Evolutionary conservation across 352 stramenopile genomes (phyloP), one percentile per base, ranked within the genome.

Genomic region (Phytophthora capsici): DNA sequence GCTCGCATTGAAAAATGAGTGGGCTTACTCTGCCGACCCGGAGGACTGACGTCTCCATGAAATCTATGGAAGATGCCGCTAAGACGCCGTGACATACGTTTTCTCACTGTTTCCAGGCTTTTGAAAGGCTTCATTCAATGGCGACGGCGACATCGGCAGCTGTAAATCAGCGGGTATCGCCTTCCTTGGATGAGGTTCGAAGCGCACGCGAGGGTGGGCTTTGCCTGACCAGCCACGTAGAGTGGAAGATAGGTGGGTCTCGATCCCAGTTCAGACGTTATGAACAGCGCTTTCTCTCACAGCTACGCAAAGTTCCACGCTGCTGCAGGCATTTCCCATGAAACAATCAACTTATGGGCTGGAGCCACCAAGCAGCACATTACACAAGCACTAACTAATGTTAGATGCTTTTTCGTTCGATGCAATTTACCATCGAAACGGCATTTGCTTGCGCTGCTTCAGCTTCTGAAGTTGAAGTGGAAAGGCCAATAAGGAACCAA

Each of bases 321-420:
- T 16, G 36, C 16, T 19, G 36, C 36, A 41, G 36, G n/a, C 34
- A 40, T 58, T 55, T 40, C 30, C 30, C 48, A 44, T 13, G 6
- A 30, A 41, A 25, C 19, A 26, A 41, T 50, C 41, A 19, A 25
- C 38, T 20, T 22, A 10, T 45, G 38, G n/a, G 13, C 36, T 12
- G 6, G 38, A 45, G 41, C 9, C 9, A 34, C 28, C 8, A 34
- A 34, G 28, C 28, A 34, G 28, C 36, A 41, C n/a, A 16, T 9
- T 19, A 17, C 36, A n/a, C n/a, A n/a, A n/a, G n/a, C n/a, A n/a
- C n/a, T n/a, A n/a, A n/a, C n/a, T n/a, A n/a, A n/a, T n/a, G n/a
- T n/a, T n/a, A n/a, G n/a, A n/a, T 41, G 41, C 52, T 66, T 66
- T n/a, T 51, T 66, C n/a, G 26, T 66, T 66, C 57, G 47, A 59